Evolutionary conservation across 78 protist genomes (phyloP), one percentile per base, ranked within the genome.

Genomic region (Salpingoeca rosetta): DNA sequence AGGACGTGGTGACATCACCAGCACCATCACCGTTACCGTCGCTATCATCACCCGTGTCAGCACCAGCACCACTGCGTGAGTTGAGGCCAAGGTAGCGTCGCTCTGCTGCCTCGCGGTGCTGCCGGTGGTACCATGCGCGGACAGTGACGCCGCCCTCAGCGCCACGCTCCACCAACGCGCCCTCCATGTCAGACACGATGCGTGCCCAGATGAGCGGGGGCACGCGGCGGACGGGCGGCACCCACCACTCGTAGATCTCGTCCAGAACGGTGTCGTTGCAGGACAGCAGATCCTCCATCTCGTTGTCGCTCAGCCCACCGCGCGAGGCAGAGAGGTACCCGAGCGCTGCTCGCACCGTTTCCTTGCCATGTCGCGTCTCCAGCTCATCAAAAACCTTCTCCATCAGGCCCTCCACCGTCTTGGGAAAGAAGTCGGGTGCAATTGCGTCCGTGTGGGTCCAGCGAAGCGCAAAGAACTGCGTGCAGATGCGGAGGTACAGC

Each of bases 231-330:
- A 72, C 28, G 38, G 76, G 76, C 17, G 76, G 76, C 11, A 28
- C 76, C 76, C 76, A 72, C 76, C 76, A 72, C 76, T 72, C 76
- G 76, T 28, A 72, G 38, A 72, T 35, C 11, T 72, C 76, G 76
- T 72, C 28, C 37, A 72, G 76, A 11, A 72, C 76, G 76, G 3
- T 35, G 76, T 72, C 76, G n/a, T 72, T 35, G n/a, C 12, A 35
- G 38, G 76, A 72, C 37, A 72, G 76, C 3, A 72, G 3, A 12
- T 72, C 76, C 11, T 72, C 76, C 11, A 72, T 2, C n/a, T 72
- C 76, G 76, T 22, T 28, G 25, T 2, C 2, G 10, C 37, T 28
- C n/a, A 72, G 76, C 76, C 76, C 76, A 28, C 76, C 17, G 38
- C 17, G 38, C 38, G 76, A 72, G 12, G 76, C 76, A 2, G 76